Evolutionary conservation across 2,329 filamentous ascomycete genomes (phyloP).

Genomic region (Samsoniella hepiali): DNA sequence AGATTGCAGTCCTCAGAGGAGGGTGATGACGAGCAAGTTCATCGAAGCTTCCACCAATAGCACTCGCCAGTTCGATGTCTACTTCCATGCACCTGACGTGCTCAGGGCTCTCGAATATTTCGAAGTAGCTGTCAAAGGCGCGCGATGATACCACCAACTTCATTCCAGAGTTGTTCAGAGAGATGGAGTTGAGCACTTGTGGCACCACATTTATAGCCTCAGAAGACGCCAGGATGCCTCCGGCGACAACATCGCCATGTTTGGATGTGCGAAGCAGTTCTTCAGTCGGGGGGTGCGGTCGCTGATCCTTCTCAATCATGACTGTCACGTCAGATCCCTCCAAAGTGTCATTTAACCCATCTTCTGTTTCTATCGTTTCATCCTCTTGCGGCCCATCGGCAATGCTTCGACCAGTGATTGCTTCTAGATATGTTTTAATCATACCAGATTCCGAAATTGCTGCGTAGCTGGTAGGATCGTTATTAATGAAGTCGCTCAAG

Average conservation of each 20-base stretch:
- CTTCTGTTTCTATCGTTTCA: conserved; percentile 22
- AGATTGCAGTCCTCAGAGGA: conserved; percentile 71
- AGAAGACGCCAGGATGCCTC: conserved; percentile 77
- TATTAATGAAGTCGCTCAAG: conserved; percentile 94
- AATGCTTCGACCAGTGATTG: conserved; percentile 61
- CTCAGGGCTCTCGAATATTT: conserved; percentile 90
- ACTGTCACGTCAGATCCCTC: conserved; percentile 40
- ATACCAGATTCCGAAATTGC: conserved; percentile 93
- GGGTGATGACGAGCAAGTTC: conserved; percentile 94
- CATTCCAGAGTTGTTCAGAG: conserved; percentile 82
- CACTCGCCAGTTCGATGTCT: conserved; percentile 66
- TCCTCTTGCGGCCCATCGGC: conserved; percentile 23
- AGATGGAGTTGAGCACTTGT: conserved; percentile 88
- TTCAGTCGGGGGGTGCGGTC: conserved; percentile 52
- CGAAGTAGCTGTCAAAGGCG: conserved; percentile 82
- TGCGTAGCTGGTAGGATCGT: conserved; percentile 95
- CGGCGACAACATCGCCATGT: conserved; percentile 47
- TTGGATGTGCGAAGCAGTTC: conserved; percentile 47
- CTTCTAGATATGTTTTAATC: conserved; percentile 79
- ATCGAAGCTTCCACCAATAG: conserved; percentile 82
- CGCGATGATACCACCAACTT: conserved; percentile 80
- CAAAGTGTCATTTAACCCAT: conserved; percentile 37
- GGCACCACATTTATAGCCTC: conserved; percentile 89
- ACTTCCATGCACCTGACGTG: conserved; percentile 82
- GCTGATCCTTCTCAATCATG: conserved; percentile 34